Percentiles rank a stretch among this genome's conserved stretches.
These are phyloP conservation scores for Infundibulicybe gibba DNA, from an alignment of 768 basidiomycete genomes.

Conservation along the genomic window DNA sequence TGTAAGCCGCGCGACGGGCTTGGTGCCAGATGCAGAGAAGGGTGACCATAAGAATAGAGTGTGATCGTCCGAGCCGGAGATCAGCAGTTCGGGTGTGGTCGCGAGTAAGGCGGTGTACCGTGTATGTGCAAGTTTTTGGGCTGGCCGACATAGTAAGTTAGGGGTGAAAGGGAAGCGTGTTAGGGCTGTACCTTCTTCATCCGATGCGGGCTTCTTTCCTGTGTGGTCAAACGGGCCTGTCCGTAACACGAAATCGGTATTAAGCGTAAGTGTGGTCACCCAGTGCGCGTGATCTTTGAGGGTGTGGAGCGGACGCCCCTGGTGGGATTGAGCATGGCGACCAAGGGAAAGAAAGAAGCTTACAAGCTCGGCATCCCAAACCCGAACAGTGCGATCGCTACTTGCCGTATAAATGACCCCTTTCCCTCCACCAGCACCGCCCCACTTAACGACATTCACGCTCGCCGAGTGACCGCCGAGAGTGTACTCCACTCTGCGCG, in stretches of 20 bases:
- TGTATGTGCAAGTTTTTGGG: slow-evolving; percentile 68
- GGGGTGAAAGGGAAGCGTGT: background rate
- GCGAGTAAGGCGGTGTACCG: slow-evolving; percentile 74
- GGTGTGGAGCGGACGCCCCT: slow-evolving; percentile 83
- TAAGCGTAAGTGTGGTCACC: slow-evolving; percentile 95
- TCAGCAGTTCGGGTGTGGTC: slow-evolving; percentile 74
- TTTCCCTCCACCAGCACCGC: slow-evolving; percentile 66
- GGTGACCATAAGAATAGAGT: slow-evolving; percentile 95
- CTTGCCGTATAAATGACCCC: slow-evolving; percentile 93
- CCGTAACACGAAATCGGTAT: slow-evolving; percentile 91
- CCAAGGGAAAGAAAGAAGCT: slow-evolving; percentile 13
- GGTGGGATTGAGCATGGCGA: slow-evolving; percentile 4
- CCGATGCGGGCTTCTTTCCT: slow-evolving; percentile 70
- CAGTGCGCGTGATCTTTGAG: slow-evolving; percentile 97
- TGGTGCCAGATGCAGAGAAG: slow-evolving; percentile 44
- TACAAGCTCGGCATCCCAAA: slow-evolving; percentile 87
- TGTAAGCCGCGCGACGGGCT: slow-evolving; percentile 67
- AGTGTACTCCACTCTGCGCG: slow-evolving; percentile 72
- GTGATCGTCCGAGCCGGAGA: slow-evolving; percentile 97
- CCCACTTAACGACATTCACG: slow-evolving; percentile 96
- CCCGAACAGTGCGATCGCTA: slow-evolving; percentile 89
- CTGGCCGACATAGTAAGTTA: slow-evolving; percentile 30
- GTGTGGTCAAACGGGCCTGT: slow-evolving; percentile 95
- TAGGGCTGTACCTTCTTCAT: slow-evolving; percentile 67
- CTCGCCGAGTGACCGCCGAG: slow-evolving; percentile 92